Conservation (phyloP, 2,329 filamentous ascomycete genomes). For the Tolypocladium cylindrosporum region DNA sequence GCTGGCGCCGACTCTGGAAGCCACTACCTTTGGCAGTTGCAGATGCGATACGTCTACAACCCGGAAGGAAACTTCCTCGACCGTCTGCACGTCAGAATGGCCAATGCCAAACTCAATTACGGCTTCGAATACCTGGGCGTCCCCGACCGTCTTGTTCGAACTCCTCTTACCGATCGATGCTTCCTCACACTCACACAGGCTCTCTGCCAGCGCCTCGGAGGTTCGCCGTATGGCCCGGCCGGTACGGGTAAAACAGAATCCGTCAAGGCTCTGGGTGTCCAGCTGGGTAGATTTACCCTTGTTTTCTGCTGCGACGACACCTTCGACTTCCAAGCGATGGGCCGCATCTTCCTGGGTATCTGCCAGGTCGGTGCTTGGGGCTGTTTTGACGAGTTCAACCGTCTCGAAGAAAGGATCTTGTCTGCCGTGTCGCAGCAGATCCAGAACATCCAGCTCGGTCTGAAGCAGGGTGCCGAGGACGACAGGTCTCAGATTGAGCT, state of each 20-base stretch:
- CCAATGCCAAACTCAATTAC: slow-evolving; percentile 89
- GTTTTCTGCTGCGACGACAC: slow-evolving; percentile 99
- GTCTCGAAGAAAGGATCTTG: slow-evolving; percentile 92
- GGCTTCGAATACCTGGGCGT: slow-evolving; percentile 98
- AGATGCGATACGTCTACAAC: slow-evolving; percentile 92
- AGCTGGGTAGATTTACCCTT: slow-evolving; percentile 92
- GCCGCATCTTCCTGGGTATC: slow-evolving; percentile 96
- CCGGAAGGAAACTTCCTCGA: slow-evolving; percentile 72
- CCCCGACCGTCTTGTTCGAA: slow-evolving; percentile 89
- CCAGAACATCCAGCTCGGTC: slow-evolving; percentile 94
- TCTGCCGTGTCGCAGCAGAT: slow-evolving; percentile 98
- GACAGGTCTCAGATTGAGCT: slow-evolving; percentile 86
- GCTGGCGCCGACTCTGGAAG: slow-evolving; percentile 63
- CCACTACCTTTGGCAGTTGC: slow-evolving; percentile 87
- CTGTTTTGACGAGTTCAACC: slow-evolving; percentile 99
- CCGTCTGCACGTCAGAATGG: slow-evolving; percentile 87
- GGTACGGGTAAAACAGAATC: slow-evolving; percentile 99
- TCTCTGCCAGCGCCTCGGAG: slow-evolving; percentile 86
- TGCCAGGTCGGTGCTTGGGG: slow-evolving; percentile 99
- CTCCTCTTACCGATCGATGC: slow-evolving; percentile 92
- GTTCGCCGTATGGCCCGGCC: slow-evolving; percentile 92
- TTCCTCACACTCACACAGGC: slow-evolving; percentile 97
- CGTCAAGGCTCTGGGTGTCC: slow-evolving; percentile 92
- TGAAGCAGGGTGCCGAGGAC: slow-evolving; percentile 76
- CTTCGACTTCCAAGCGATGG: slow-evolving; percentile 99